phyloP scores from a whole-genome alignment of 2,329 filamentous ascomycete genomes.

The Thermoascus crustaceus region DNA sequence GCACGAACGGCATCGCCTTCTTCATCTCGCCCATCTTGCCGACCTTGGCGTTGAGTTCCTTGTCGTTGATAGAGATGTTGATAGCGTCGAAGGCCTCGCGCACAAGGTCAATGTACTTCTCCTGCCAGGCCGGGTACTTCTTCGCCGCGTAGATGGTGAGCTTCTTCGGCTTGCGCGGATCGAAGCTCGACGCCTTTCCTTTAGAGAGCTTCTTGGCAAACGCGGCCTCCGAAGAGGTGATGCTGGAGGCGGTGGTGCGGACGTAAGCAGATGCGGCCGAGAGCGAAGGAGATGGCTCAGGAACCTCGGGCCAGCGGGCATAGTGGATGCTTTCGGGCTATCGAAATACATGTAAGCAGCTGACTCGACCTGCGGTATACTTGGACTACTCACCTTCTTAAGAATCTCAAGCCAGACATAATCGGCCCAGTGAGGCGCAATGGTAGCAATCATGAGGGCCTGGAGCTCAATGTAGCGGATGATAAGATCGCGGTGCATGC shows the following conservation, averaged over 20 bases:
- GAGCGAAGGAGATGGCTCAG: constrained; percentile 57
- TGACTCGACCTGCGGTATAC: not conserved
- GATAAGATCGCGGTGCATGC: constrained; percentile 78
- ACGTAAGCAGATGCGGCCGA: constrained; percentile 79
- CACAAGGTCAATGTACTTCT: constrained; percentile 76
- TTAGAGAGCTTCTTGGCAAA: constrained; percentile 80
- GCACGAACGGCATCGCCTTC: constrained; percentile 96
- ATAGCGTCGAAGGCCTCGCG: constrained; percentile 59
- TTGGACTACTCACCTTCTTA: constrained; percentile 44
- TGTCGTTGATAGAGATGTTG: constrained; percentile 63
- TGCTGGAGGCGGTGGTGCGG: constrained; percentile 62
- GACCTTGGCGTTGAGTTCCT: constrained; percentile 68
- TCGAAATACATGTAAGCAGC: constrained; percentile 5
- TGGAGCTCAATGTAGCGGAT: constrained; percentile 79
- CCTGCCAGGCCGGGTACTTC: constrained; percentile 82
- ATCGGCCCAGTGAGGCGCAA: constrained; percentile 90
- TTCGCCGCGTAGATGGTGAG: constrained; percentile 76
- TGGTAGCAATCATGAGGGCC: constrained; percentile 69
- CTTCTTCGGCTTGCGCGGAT: constrained; percentile 87
- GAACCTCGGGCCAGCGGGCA: constrained; percentile 64
- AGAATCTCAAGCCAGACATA: constrained; percentile 91
- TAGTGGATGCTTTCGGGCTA: constrained; percentile 66
- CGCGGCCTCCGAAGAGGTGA: constrained; percentile 73
- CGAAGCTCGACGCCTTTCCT: constrained; percentile 76
- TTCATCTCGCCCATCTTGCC: constrained; percentile 76